Base-by-base conservation (phyloP, 306 rosid species). In the Castanopsis chinensis region DNA sequence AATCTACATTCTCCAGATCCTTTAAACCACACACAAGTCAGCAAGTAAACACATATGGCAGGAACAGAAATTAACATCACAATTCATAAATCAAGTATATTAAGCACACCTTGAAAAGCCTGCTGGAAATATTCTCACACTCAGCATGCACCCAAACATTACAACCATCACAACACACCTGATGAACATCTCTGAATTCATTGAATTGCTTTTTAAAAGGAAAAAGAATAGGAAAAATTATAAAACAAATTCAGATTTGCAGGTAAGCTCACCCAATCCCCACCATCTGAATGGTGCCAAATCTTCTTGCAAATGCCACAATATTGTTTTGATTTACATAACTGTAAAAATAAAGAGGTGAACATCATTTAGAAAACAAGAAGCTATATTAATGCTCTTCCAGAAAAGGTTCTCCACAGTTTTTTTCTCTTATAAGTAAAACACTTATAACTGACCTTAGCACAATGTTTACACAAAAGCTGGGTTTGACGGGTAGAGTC, bases 101-200 rank as follows among this genome's bases (percentile, higher is more conserved):
- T 28, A 71, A 33, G 57, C 49, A 60, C 28, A 95, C 99, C 99
- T 93, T 91, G 69, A 95, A 84, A 71, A 85, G 83, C 76, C 85
- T 69, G 64, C 84, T 55, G 51, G 98, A 83, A 52, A 93, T 91
- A 76, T 87, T 86, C 76, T 81, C 99, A 60, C 99, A 95, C 81
- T 93, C 97, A 5, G 98, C 98, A 84, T 95, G 99, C 78, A 95
- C 97, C 99, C 98, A 95, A 75, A 95, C 99, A 76, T 93, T 89
- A 85, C 99, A 95, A 78, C 97, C 92, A 83, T 95, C 99, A 81
- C 99, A 95, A 76, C 96, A 91, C 49, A 95, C 98, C 99, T 95
- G 76, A 79, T 78, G 71, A 85, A 79, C 59, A 84, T 56, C 55
- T 58, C 68, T 70, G 75, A 85, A 79, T 83, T 67, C 18, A 57